phyloP scores from a whole-genome alignment of 306 rosid species.

The Glycyrrhiza uralensis region DNA sequence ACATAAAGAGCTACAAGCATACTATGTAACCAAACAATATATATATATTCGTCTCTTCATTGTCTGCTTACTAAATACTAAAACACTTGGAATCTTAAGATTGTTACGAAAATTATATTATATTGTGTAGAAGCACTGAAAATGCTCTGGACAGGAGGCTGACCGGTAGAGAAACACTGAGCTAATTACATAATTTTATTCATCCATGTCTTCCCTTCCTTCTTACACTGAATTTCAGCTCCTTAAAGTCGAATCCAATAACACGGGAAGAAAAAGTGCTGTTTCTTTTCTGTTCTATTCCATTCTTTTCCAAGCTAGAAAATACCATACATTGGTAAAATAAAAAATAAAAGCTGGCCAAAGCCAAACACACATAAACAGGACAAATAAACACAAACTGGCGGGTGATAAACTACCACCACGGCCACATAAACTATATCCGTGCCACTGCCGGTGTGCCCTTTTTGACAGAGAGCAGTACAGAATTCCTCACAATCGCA shows the following conservation, averaged over 20 bases:
- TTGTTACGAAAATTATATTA: not conserved
- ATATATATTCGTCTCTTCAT: not conserved
- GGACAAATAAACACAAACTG: constrained; percentile 18
- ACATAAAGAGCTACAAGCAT: not conserved
- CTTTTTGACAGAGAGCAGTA: constrained; percentile 28
- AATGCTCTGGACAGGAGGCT: not conserved
- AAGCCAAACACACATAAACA: too few species aligned
- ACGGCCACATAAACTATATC: constrained; percentile 32
- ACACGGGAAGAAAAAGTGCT: constrained; percentile 7
- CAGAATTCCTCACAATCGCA: constrained; percentile 5
- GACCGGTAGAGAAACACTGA: not conserved
- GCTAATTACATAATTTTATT: not conserved
- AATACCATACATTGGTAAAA: not conserved
- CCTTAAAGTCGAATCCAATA: not conserved
- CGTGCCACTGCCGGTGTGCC: too few species aligned
- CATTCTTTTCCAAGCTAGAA: not conserved
- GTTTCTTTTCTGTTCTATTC: not conserved
- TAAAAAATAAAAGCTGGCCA: not conserved
- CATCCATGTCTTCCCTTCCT: not conserved
- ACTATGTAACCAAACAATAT: not conserved
- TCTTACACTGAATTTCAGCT: too few species aligned
- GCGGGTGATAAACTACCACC: constrained; percentile 49
- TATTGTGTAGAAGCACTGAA: not conserved
- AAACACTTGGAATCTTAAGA: too few species aligned
- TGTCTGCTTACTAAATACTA: too few species aligned